These are phyloP conservation scores for Pythium phragmiticola DNA, from an alignment of 352 stramenopile genomes.

Conservation along the genomic window DNA sequence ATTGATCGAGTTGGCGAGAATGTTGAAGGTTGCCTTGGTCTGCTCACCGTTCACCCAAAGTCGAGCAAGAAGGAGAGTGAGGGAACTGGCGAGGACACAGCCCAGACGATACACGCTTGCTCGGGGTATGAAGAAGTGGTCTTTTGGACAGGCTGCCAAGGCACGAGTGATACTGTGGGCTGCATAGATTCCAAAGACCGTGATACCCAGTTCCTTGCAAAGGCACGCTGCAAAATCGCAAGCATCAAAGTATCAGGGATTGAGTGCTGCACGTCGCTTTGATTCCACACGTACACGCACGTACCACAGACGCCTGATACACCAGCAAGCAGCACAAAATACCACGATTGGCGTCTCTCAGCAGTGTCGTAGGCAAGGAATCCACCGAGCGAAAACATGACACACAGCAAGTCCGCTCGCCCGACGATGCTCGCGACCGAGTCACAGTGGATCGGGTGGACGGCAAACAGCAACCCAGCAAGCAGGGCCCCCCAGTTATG, in stretches of 20 bases:
- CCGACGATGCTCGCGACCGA: constrained; percentile 90
- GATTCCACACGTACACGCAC: not conserved
- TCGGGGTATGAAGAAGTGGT: not conserved
- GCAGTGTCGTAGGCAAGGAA: constrained; percentile 59
- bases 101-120: constrained; percentile 22
- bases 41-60: constrained; percentile 73
- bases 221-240: constrained; percentile 40
- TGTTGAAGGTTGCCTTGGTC: constrained; percentile 71
- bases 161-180: constrained; percentile 43
- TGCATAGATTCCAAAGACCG: constrained; percentile 73
- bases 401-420: constrained; percentile 87
- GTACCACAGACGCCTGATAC: constrained; percentile 23
- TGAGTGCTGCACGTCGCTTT: not conserved
- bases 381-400: constrained; percentile 55
- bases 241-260: not conserved
- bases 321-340: constrained; percentile 7
- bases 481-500: constrained; percentile 21
- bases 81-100: not conserved
- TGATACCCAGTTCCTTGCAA: constrained; percentile 89
- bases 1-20: constrained; percentile 87
- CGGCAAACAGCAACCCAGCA: constrained; percentile 84
- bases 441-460: constrained; percentile 91
- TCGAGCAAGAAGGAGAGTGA: constrained; percentile 21
- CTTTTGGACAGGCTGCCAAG: not conserved
- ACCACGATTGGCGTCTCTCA: constrained; percentile 5